Percentiles rank a stretch among this genome's conserved stretches.
These are phyloP conservation scores for Xerocomus brunneocitrinus DNA, from an alignment of 768 basidiomycete species.

Conservation along the genomic window DNA sequence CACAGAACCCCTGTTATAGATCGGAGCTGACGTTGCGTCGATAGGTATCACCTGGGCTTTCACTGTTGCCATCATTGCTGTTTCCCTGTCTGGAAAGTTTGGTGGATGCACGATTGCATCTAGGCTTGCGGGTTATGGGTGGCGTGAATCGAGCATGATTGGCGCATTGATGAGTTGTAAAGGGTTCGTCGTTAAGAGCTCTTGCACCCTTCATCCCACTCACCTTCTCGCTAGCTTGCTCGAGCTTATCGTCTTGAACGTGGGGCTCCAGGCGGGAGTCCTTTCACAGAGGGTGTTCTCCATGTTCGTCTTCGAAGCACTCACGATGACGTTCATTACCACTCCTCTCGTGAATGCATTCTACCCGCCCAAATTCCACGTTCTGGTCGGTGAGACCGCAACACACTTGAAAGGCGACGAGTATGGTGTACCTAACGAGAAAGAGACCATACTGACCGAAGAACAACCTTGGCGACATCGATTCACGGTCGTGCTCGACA, in stretches of 20 bases:
- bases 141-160: slow-evolving; percentile 77
- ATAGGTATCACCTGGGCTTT: slow-evolving; percentile 83
- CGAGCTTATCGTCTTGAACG: slow-evolving; percentile 93
- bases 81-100: slow-evolving; percentile 88
- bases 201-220: neutral
- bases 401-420: too few relatives aligned
- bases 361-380: slow-evolving; percentile 65
- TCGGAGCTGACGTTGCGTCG: neutral
- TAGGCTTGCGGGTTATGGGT: slow-evolving; percentile 59
- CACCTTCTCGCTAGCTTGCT: slow-evolving; percentile 52
- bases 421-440: too few relatives aligned
- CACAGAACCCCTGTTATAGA: neutral
- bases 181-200: slow-evolving; percentile 46
- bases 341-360: slow-evolving; percentile 68
- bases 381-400: too few relatives aligned
- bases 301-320: slow-evolving; percentile 88
- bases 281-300: slow-evolving; percentile 76
- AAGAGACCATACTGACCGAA: too few relatives aligned
- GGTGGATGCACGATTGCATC: slow-evolving; percentile 76
- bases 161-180: slow-evolving; percentile 95
- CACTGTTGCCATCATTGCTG: slow-evolving; percentile 67
- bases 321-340: slow-evolving; percentile 81
- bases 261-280: slow-evolving; percentile 79
- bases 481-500: slow-evolving; percentile 90
- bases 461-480: too few relatives aligned